Evolutionary conservation across 1,139 yeast species (phyloP).

Genomic region (Kodamaea anthophila): DNA sequence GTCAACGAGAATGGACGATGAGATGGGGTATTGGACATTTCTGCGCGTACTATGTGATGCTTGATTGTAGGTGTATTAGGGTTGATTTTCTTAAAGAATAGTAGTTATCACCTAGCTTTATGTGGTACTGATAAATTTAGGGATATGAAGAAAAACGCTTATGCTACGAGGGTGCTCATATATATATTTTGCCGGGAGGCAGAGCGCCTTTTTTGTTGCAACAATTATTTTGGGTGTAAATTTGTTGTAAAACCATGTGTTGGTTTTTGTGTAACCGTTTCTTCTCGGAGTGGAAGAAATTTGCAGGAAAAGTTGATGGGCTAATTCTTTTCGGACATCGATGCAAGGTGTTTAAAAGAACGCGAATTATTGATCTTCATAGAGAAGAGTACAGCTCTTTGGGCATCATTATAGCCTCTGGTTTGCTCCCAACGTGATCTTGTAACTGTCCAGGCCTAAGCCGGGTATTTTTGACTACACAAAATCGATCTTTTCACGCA

Average conservation of each 20-base stretch:
- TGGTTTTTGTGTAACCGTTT: conserved; percentile 1
- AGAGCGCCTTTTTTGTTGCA: conserved; percentile 5
- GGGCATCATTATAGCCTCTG: too few species aligned
- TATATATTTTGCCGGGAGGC: conserved; percentile 4
- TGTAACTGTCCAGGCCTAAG: too few species aligned
- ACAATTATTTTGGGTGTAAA: conserved; percentile 3
- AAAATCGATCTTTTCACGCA: not conserved
- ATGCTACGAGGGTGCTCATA: conserved; percentile 1
- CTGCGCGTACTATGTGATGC: conserved; percentile 2
- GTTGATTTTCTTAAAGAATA: not conserved
- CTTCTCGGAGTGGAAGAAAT: not conserved
- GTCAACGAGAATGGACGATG: conserved; percentile 69
- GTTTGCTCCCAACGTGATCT: too few species aligned
- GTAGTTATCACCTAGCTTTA: conserved; percentile 4
- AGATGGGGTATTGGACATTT: conserved; percentile 17
- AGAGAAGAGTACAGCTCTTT: too few species aligned
- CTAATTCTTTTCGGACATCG: not conserved
- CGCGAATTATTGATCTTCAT: too few species aligned
- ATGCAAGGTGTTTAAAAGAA: conserved; percentile 2
- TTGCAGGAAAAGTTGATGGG: conserved; percentile 4
- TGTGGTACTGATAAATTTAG: conserved; percentile 8
- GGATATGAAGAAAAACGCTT: conserved; percentile 4
- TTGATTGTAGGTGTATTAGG: conserved; percentile 3
- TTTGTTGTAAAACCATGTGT: conserved; percentile 2
- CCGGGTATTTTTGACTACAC: too few species aligned